Evolutionary conservation across 176 grass and related monocot species (phyloP).

Genomic region (Carex cristatella): DNA sequence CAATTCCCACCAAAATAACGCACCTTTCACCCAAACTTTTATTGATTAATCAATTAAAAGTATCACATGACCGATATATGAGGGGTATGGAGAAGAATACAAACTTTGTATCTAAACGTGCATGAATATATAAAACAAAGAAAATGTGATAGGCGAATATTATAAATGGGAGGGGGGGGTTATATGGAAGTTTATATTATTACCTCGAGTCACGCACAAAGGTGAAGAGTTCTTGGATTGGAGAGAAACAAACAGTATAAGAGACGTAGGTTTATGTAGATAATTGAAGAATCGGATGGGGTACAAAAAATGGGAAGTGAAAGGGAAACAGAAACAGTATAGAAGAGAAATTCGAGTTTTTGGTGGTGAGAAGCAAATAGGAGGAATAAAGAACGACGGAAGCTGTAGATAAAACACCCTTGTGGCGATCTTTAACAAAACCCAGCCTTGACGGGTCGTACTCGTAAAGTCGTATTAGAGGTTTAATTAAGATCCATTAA

Average conservation of each 20-base stretch:
- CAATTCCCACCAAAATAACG: background rate
- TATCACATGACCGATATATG: background rate
- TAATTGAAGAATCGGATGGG: background rate
- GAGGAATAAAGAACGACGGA: background rate
- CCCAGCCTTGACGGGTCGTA: background rate
- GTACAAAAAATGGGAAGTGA: background rate
- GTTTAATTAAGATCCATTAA: background rate
- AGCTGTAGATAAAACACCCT: background rate
- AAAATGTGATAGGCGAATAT: background rate
- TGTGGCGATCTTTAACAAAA: background rate
- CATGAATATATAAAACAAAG: background rate
- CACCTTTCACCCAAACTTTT: background rate
- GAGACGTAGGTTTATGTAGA: background rate
- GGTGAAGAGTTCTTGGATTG: background rate
- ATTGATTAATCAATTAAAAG: background rate
- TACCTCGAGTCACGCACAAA: background rate
- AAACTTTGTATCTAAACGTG: background rate
- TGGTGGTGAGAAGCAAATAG: background rate
- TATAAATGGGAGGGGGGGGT: background rate
- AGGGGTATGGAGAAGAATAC: background rate
- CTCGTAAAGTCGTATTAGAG: background rate
- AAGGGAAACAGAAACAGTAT: background rate
- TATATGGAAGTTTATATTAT: background rate
- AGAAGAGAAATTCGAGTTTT: background rate
- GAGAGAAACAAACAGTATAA: background rate